Percentiles rank a stretch among this genome's conserved stretches.
Evolutionary conservation across 1,284 basidiomycete genomes (phyloP).

Genomic region (Schizophyllum amplum): DNA sequence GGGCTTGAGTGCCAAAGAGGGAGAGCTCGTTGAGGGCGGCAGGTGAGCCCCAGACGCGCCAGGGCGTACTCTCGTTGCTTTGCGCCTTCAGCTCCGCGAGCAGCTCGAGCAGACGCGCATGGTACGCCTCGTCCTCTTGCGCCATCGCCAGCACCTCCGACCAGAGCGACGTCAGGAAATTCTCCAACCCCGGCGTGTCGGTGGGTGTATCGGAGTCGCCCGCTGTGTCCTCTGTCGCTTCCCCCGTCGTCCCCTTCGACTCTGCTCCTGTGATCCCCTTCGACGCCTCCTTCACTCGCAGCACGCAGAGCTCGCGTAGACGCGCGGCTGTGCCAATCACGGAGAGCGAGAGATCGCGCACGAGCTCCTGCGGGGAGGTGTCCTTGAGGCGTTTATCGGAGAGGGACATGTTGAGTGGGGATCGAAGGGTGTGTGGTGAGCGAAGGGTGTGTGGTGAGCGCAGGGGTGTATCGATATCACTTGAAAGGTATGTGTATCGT

Average conservation of each 20-base stretch:
- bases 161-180: background rate
- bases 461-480: too few species aligned
- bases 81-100: background rate
- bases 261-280: too few species aligned
- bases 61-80: background rate
- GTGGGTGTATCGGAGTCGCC: background rate
- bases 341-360: background rate
- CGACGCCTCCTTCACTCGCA: background rate
- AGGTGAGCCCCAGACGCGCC: background rate
- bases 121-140: background rate
- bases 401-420: background rate
- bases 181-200: background rate
- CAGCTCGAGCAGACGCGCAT: background rate
- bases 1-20: background rate
- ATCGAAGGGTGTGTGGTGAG: background rate
- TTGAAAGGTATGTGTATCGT: too few species aligned
- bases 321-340: too few species aligned
- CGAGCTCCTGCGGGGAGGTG: background rate
- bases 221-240: background rate
- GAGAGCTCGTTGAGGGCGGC: background rate
- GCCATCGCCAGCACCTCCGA: background rate
- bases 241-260: too few species aligned
- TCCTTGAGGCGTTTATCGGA: background rate
- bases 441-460: background rate
- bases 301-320: background rate